These are phyloP conservation scores for Colletotrichum navitas DNA, from an alignment of 2,329 filamentous ascomycete genomes.

Conservation along the genomic window DNA sequence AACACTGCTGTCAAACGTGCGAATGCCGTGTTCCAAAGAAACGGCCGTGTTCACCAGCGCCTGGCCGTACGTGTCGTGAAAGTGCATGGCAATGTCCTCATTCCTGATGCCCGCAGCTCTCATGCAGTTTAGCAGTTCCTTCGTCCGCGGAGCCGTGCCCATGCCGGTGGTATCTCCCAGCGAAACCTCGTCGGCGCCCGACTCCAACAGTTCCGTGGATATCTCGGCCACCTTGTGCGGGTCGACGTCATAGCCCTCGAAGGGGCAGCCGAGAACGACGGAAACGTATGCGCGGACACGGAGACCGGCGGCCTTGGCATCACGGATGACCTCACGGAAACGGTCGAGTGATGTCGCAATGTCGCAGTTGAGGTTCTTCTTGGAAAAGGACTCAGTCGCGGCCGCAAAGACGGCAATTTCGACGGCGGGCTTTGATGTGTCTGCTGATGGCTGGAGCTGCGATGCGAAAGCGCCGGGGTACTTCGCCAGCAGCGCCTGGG, in stretches of 20 bases:
- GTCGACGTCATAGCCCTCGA: slow-evolving; percentile 74
- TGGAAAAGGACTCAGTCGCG: slow-evolving; percentile 84
- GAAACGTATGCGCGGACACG: slow-evolving; percentile 85
- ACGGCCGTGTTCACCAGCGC: slow-evolving; percentile 86
- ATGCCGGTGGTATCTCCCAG: slow-evolving; percentile 93
- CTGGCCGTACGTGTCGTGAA: slow-evolving; percentile 90
- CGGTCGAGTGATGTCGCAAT: slow-evolving; percentile 79
- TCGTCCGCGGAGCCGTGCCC: slow-evolving; percentile 81
- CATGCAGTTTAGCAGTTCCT: slow-evolving; percentile 74
- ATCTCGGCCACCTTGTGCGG: slow-evolving; percentile 74
- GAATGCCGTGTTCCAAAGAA: slow-evolving; percentile 80
- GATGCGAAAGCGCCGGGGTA: slow-evolving; percentile 64
- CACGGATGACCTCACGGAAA: slow-evolving; percentile 77
- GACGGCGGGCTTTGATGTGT: slow-evolving; percentile 62
- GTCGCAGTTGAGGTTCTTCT: slow-evolving; percentile 85
- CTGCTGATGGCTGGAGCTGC: slow-evolving; percentile 60
- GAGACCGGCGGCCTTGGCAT: slow-evolving; percentile 73
- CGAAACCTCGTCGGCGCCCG: slow-evolving; percentile 91
- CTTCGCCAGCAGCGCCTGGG: slow-evolving; percentile 62
- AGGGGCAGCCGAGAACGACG: slow-evolving; percentile 85
- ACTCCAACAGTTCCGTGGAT: slow-evolving; percentile 78
- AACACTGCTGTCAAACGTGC: slow-evolving; percentile 84
- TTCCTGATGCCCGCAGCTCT: slow-evolving; percentile 75
- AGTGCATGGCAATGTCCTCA: slow-evolving; percentile 83
- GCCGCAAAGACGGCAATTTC: slow-evolving; percentile 86